Evolutionary conservation across 1,139 yeast genomes (phyloP).

Genomic region (Pichia kudriavzevii): DNA sequence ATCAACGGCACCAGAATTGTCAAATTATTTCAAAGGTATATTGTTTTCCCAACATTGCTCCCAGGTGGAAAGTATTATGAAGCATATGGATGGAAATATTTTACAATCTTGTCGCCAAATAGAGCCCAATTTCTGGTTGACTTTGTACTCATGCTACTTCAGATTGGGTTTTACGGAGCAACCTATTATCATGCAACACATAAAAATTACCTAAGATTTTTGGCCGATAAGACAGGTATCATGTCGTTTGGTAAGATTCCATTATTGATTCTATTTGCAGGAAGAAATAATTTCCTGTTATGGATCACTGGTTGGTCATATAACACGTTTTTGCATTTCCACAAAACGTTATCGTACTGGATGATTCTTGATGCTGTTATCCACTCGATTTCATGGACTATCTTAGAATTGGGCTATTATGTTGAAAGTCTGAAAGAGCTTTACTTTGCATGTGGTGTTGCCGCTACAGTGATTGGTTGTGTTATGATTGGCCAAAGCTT

Average conservation of each 20-base stretch:
- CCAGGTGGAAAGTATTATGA: conserved; percentile 13
- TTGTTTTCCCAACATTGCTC: conserved; percentile 12
- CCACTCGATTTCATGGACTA: conserved; percentile 22
- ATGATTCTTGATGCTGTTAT: conserved; percentile 28
- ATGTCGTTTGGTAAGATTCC: conserved; percentile 38
- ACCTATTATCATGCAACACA: conserved; percentile 10
- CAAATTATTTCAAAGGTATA: conserved; percentile 9
- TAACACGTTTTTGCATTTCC: conserved; percentile 43
- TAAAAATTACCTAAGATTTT: conserved; percentile 25
- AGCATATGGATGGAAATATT: conserved; percentile 8
- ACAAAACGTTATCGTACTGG: conserved; percentile 36
- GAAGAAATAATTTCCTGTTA: conserved; percentile 49
- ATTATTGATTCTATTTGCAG: conserved; percentile 37
- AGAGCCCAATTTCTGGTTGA: conserved; percentile 14
- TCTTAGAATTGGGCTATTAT: conserved; percentile 11
- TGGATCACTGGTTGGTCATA: conserved; percentile 44
- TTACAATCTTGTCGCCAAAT: conserved; percentile 13
- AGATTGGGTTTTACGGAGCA: conserved; percentile 13
- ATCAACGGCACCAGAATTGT: conserved; percentile 5
- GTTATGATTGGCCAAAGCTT: conserved; percentile 40
- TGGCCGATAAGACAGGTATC: conserved; percentile 40
- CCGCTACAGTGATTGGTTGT: conserved; percentile 33
- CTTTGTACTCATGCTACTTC: conserved; percentile 9
- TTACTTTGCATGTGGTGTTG: conserved; percentile 22
- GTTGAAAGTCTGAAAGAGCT: neutral